These are phyloP conservation scores for Hypholoma sublateritium DNA, from an alignment of 768 basidiomycete genomes.

Conservation along the genomic window DNA sequence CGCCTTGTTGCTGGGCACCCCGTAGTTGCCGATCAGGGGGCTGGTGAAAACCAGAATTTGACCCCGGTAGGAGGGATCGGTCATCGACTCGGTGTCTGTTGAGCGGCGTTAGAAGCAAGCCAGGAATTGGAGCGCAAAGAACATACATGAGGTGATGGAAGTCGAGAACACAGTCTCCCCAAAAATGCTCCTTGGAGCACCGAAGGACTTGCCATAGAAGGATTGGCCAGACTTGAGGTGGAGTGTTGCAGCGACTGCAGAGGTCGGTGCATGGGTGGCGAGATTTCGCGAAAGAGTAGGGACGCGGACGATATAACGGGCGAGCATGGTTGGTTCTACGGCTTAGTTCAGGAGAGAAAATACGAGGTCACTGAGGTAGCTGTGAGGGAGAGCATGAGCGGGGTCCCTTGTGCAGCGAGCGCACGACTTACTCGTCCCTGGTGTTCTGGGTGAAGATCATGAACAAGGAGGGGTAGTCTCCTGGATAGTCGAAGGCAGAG, in stretches of 20 bases:
- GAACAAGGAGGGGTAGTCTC: conserved; percentile 30
- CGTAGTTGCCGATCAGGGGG: conserved; percentile 98
- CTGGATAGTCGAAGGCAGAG: conserved; percentile 16
- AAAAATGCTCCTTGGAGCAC: conserved; percentile 80
- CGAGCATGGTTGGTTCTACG: conserved; percentile 47
- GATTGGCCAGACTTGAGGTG: conserved; percentile 95
- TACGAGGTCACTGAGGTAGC: conserved; percentile 90
- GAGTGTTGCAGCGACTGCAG: conserved; percentile 71
- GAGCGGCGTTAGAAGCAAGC: conserved; percentile 9
- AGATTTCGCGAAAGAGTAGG: conserved; percentile 57
- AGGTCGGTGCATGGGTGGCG: conserved; percentile 59
- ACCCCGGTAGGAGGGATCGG: conserved; percentile 96
- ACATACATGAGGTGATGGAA: conserved; percentile 92
- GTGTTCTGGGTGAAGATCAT: conserved; percentile 88
- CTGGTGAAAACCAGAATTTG: conserved; percentile 99
- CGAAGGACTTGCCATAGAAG: conserved; percentile 88
- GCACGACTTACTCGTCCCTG: conserved; percentile 74
- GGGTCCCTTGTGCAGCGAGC: background rate
- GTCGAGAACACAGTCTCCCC: conserved; percentile 99
- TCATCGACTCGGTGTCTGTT: conserved; percentile 98
- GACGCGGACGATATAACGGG: conserved; percentile 50
- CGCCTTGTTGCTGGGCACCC: conserved; percentile 81
- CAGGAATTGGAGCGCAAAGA: background rate
- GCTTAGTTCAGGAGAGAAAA: conserved; percentile 64
- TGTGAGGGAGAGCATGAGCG: conserved; percentile 26